Conservation (phyloP, 2,329 filamentous ascomycete genomes). For the Penicillium decumbens region DNA sequence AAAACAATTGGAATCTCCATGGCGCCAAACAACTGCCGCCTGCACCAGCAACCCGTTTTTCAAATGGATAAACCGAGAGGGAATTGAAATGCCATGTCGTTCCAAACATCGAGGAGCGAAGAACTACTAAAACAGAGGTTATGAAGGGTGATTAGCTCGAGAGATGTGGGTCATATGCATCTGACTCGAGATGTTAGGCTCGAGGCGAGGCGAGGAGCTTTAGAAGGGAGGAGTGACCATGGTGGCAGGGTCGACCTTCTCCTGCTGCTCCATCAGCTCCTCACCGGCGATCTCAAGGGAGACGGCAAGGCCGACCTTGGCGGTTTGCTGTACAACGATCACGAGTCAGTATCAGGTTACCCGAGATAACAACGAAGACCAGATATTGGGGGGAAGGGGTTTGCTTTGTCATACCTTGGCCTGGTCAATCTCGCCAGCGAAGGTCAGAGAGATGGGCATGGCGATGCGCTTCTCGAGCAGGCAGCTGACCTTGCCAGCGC, state of each 20-base stretch:
- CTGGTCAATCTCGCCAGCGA: slow-evolving; percentile 95
- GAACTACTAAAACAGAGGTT: slow-evolving; percentile 44
- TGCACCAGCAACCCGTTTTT: slow-evolving; percentile 33
- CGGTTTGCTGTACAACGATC: slow-evolving; percentile 64
- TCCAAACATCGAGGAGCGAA: slow-evolving; percentile 34
- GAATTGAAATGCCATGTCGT: slow-evolving; percentile 29
- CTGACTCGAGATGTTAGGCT: slow-evolving; percentile 15
- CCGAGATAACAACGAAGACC: background rate
- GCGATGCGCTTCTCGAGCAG: slow-evolving; percentile 94
- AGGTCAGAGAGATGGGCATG: slow-evolving; percentile 85
- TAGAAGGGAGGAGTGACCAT: slow-evolving; percentile 50
- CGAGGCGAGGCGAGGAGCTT: slow-evolving; percentile 19
- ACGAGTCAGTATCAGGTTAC: slow-evolving; percentile 7
- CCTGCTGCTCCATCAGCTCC: slow-evolving; percentile 81
- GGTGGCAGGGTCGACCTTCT: slow-evolving; percentile 46
- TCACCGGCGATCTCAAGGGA: slow-evolving; percentile 82
- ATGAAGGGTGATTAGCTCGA: slow-evolving; percentile 31
- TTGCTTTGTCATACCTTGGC: slow-evolving; percentile 66
- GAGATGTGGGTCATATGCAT: slow-evolving; percentile 7
- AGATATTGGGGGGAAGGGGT: slow-evolving; percentile 16
- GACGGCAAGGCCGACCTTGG: slow-evolving; percentile 90
- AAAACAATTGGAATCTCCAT: slow-evolving; percentile 29
- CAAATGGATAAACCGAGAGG: slow-evolving; percentile 29
- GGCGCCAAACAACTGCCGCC: slow-evolving; percentile 37
- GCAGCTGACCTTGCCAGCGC: slow-evolving; percentile 86